Percentiles rank a stretch among this genome's conserved stretches.
phyloP scores from a whole-genome alignment of 1,139 yeast species.

The Kodamaea sp. region DNA sequence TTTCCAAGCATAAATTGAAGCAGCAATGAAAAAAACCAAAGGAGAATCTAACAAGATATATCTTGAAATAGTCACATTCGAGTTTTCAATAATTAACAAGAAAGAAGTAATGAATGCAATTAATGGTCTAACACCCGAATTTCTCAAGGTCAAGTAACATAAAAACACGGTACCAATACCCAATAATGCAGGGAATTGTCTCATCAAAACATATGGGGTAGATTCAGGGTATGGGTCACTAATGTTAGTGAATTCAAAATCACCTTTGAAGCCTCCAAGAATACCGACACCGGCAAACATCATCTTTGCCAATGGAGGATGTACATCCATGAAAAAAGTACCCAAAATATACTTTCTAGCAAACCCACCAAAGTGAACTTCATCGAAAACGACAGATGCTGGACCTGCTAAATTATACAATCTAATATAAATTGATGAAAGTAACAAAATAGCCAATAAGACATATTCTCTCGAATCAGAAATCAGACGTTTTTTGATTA shows the following conservation, averaged over 20 bases:
- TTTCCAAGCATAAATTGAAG: slow-evolving; percentile 75
- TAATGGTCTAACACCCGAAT: slow-evolving; percentile 80
- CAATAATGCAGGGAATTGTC: slow-evolving; percentile 76
- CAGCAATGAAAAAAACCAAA: slow-evolving; percentile 83
- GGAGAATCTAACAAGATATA: slow-evolving; percentile 91
- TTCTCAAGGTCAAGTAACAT: slow-evolving; percentile 75
- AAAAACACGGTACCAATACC: slow-evolving; percentile 80
- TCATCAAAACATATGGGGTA: slow-evolving; percentile 78
- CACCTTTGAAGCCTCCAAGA: slow-evolving; percentile 74
- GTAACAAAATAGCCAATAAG: slow-evolving; percentile 46
- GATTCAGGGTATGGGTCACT: slow-evolving; percentile 59
- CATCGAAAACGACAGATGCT: slow-evolving; percentile 86
- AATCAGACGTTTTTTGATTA: slow-evolving; percentile 22
- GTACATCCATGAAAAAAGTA: slow-evolving; percentile 83
- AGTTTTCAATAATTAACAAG: slow-evolving; percentile 75
- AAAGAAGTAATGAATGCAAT: slow-evolving; percentile 67
- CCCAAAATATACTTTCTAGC: slow-evolving; percentile 73
- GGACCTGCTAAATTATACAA: slow-evolving; percentile 58
- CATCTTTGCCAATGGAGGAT: slow-evolving; percentile 92
- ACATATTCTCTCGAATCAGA: slow-evolving; percentile 25
- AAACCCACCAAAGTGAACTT: slow-evolving; percentile 61
- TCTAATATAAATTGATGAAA: slow-evolving; percentile 50
- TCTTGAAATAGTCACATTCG: slow-evolving; percentile 84
- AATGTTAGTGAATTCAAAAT: slow-evolving; percentile 66
- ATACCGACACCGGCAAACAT: slow-evolving; percentile 73